Evolutionary conservation across 2,329 filamentous ascomycete species (phyloP).

Genomic region (Penicillium sp.): DNA sequence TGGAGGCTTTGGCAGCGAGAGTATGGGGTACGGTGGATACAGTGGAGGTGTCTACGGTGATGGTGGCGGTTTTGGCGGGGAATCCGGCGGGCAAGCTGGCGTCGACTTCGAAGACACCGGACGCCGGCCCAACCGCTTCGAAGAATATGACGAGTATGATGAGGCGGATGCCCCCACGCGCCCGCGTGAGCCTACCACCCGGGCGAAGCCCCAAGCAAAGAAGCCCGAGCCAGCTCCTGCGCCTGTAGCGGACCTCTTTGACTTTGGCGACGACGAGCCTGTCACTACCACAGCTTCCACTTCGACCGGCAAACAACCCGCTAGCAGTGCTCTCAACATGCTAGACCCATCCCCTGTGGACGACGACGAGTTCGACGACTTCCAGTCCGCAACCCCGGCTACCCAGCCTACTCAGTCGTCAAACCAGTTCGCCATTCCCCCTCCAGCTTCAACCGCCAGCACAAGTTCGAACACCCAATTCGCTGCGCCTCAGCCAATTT

Average conservation of each 20-base stretch:
- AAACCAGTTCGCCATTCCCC: conserved; percentile 40
- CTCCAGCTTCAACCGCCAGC: conserved; percentile 50
- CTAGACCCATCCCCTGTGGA: conserved; percentile 51
- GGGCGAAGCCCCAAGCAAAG: conserved; percentile 51
- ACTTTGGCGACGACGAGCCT: conserved; percentile 75
- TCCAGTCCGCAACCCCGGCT: conserved; percentile 74
- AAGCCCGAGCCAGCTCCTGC: conserved; percentile 68
- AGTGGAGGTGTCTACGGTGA: conserved; percentile 68
- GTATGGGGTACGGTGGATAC: conserved; percentile 62
- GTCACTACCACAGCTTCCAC: conserved; percentile 44
- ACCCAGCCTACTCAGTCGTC: conserved; percentile 33
- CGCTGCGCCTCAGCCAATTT: conserved; percentile 78
- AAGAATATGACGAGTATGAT: conserved; percentile 96
- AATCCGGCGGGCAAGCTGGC: conserved; percentile 13
- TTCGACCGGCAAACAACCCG: conserved; percentile 46
- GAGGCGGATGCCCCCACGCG: conserved; percentile 63
- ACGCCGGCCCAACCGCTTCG: conserved; percentile 70
- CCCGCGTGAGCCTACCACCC: conserved; percentile 49
- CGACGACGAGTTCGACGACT: conserved; percentile 96
- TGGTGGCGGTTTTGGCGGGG: conserved; percentile 24
- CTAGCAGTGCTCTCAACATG: conserved; percentile 49
- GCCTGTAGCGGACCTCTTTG: conserved; percentile 89
- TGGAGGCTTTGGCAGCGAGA: conserved; percentile 87
- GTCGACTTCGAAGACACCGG: conserved; percentile 65
- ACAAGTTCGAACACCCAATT: conserved; percentile 62